Evolutionary conservation across 108 stramenopile species (phyloP), one percentile per base, ranked within the genome.

Genomic region (Mayamaea pseudoterrestris): DNA sequence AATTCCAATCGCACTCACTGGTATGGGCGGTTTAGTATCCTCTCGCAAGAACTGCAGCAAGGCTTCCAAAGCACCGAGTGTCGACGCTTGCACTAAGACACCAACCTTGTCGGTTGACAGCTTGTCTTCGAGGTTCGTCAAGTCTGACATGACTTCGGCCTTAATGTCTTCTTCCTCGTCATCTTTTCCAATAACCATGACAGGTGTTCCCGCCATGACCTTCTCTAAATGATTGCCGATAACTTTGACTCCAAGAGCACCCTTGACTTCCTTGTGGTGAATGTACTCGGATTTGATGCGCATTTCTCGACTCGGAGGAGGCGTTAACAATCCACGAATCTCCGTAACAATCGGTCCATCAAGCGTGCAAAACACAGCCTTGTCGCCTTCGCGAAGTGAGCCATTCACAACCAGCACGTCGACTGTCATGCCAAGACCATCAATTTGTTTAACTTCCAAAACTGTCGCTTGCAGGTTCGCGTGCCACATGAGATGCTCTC

Each of bases 131-230:
- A 96, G 60, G 27, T 57, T 63, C 11, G 78, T 84, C 27, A 95
- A 60, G 68, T 98, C 97, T 27, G 74, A 80, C 95, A 95, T 95
- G 61, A 95, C 95, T 65, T 95, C 90, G 17, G 87, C 82, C 74
- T 93, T 93, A 62, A 97, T 86, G 65, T 97, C 93, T 57, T 97
- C 96, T 48, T 89, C 94, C 61, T 97, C 93, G 61, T 99, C 98
- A 28, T 96, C 90, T 1, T 79, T 74, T 21, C 89, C 93, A 35
- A 94, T 81, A 49, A 97, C 83, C 76, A 96, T 75, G 35, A 99
- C 79, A 17, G 90, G 80, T 37, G 98, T 99, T 30, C 98, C 98
- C 14, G 98, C 96, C 73, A 99, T 86, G 11, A 94, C 96, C 65
- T 96, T 94, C 16, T 95, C 96, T 31, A 99, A 76, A 13, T 69